phyloP scores from a whole-genome alignment of 2,329 filamentous ascomycete species.

The Corniculantispora saksenae region DNA sequence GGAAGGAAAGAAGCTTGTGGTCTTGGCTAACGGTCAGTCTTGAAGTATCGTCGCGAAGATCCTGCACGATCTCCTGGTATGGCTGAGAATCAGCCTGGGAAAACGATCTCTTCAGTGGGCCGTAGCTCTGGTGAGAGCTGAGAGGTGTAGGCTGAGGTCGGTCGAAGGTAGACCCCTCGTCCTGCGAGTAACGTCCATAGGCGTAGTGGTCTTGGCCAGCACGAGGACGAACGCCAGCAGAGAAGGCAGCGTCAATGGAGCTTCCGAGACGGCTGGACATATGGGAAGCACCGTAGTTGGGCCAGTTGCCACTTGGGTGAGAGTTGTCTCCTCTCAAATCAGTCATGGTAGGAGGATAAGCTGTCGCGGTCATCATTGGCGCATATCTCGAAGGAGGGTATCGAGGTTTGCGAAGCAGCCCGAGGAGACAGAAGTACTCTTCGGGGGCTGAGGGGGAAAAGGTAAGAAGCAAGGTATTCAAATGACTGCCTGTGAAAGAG shows the following conservation, averaged over 20 bases:
- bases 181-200: conserved; percentile 56
- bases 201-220: conserved; percentile 53
- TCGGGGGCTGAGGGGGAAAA: background rate
- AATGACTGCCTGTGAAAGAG: background rate
- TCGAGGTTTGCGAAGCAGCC: background rate
- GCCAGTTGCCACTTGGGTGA: conserved; percentile 60
- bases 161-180: conserved; percentile 56
- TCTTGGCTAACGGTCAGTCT: conserved; percentile 61
- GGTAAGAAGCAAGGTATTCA: background rate
- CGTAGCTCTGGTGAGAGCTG: conserved; percentile 53
- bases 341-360: conserved; percentile 64
- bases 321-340: conserved; percentile 61
- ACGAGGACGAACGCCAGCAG: conserved; percentile 48
- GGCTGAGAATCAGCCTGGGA: conserved; percentile 56
- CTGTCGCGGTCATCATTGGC: conserved; percentile 63
- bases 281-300: conserved; percentile 57
- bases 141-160: conserved; percentile 51
- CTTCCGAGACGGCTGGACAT: conserved; percentile 53
- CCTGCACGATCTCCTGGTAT: conserved; percentile 63
- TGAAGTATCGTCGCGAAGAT: conserved; percentile 58
- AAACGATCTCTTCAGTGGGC: conserved; percentile 59
- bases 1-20: conserved; percentile 62
- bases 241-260: conserved; percentile 51
- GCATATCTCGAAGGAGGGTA: conserved; percentile 42
- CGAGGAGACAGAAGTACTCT: background rate